Evolutionary conservation across 345 rosid genomes (phyloP), one percentile per base, ranked within the genome.

Genomic region (Murraya paniculata): DNA sequence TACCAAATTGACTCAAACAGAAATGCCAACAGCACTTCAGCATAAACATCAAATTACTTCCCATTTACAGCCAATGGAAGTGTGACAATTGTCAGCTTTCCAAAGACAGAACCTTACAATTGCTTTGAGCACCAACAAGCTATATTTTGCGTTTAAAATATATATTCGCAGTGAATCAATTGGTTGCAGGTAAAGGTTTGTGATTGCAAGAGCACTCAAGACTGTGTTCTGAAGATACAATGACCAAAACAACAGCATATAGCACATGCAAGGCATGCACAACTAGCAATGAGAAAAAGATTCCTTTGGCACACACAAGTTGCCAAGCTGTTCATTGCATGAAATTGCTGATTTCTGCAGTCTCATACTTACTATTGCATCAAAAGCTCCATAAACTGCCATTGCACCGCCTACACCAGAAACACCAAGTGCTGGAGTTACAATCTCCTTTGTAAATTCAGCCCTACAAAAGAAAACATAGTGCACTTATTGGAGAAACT

Each of bases 351-450:
- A n/a, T 57, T 50, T 50, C 39, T 39, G n/a, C 70, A 75, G 39
- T 27, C 39, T 27, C 64, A 72, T 83, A 88, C 98, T 88, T 87
- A 95, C 98, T 61, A 93, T 71, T 59, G 98, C 92, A 87, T 92
- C 93, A 86, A 91, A 85, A 77, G 94, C 98, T 50, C 98, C 98
- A 73, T 95, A 95, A 64, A 92, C 89, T 53, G 94, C 98, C 98
- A 95, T 91, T 9, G 97, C 89, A 75, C 95, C 95, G 5, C 93
- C 98, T 64, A 95, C 94, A 75, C 98, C 97, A 73, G 95, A 78
- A 64, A 85, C 93, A 68, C 98, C 98, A 75, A 95, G 87, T 21
- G 90, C 86, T 27, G 98, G 98, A 71, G 88, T 88, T 72, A 90
- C 97, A 68, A 95, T 31, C 58, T 93, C 91, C 90, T 93, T 91